Percentiles rank a stretch among this genome's conserved stretches.
phyloP scores from a whole-genome alignment of 768 basidiomycete genomes.

The Tylopilus felleus region DNA sequence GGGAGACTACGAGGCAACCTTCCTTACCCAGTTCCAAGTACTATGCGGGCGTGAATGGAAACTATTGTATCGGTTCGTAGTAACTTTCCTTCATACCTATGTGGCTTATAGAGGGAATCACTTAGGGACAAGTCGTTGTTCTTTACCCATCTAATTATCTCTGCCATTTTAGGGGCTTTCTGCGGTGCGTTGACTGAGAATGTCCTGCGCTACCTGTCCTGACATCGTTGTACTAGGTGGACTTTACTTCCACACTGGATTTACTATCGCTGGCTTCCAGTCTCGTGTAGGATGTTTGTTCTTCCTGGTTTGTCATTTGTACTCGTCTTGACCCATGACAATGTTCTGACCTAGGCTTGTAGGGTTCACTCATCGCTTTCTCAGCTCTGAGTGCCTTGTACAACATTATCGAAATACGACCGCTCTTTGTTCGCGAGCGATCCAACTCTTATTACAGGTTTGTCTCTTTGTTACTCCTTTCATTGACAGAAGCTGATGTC shows the following conservation, averaged over 20 bases:
- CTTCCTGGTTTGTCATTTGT: slow-evolving; percentile 61
- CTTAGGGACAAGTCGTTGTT: slow-evolving; percentile 80
- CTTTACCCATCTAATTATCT: slow-evolving; percentile 69
- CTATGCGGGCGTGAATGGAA: slow-evolving; percentile 85
- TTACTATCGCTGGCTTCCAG: slow-evolving; percentile 90
- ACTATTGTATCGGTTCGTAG: slow-evolving; percentile 58
- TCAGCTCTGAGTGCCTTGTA: slow-evolving; percentile 87
- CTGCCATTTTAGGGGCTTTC: slow-evolving; percentile 78
- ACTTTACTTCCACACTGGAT: slow-evolving; percentile 75
- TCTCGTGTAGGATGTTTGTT: slow-evolving; percentile 91
- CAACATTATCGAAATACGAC: slow-evolving; percentile 79
- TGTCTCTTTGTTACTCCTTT: slow-evolving; percentile 3
- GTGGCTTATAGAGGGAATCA: neutral
- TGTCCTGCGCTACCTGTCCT: neutral
- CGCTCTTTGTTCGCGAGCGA: slow-evolving; percentile 87
- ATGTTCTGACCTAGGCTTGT: slow-evolving; percentile 6
- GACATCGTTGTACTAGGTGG: slow-evolving; percentile 51
- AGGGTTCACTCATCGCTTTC: slow-evolving; percentile 91
- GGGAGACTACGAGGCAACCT: slow-evolving; percentile 62
- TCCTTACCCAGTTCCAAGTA: slow-evolving; percentile 85
- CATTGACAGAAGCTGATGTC: neutral
- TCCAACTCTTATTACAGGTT: slow-evolving; percentile 84
- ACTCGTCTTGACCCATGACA: neutral
- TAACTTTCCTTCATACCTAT: neutral
- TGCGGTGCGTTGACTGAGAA: slow-evolving; percentile 51